Evolutionary conservation across 441 rosid genomes (phyloP).

Genomic region (Dalechampia spathulata): DNA sequence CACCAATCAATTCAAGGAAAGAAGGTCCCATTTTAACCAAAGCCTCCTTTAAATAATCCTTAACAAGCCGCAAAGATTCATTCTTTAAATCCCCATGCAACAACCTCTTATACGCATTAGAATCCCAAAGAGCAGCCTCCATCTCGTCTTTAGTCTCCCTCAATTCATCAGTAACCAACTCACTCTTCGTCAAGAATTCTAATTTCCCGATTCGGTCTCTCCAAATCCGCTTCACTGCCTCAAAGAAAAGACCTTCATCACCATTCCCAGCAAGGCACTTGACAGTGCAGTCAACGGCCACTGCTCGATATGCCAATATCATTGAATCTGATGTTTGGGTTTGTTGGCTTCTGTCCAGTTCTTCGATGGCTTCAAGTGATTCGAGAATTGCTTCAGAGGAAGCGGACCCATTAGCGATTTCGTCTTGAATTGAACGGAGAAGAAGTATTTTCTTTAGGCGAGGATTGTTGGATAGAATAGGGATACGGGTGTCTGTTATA

Average conservation of each 20-base stretch:
- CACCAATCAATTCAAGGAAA: slow-evolving; percentile 21
- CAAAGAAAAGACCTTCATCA: slow-evolving; percentile 15
- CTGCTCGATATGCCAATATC: slow-evolving; percentile 43
- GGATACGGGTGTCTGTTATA: slow-evolving; percentile 19
- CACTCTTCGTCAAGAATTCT: slow-evolving; percentile 17
- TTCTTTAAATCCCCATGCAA: slow-evolving; percentile 21
- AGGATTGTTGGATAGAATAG: slow-evolving; percentile 8
- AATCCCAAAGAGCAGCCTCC: slow-evolving; percentile 30
- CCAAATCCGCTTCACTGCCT: slow-evolving; percentile 37
- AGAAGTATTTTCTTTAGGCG: slow-evolving; percentile 37
- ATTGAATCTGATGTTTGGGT: slow-evolving; percentile 26
- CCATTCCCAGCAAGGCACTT: slow-evolving; percentile 19
- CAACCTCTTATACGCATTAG: slow-evolving; percentile 11
- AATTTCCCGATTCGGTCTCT: slow-evolving; percentile 24
- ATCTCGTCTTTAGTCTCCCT: slow-evolving; percentile 21
- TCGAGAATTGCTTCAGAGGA: slow-evolving; percentile 48
- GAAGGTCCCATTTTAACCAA: slow-evolving; percentile 25
- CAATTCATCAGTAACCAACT: slow-evolving; percentile 31
- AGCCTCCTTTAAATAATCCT: slow-evolving; percentile 33
- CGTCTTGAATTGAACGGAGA: slow-evolving; percentile 37
- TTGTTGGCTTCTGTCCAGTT: slow-evolving; percentile 29
- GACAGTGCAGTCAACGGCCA: slow-evolving; percentile 48
- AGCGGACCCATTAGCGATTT: slow-evolving; percentile 27
- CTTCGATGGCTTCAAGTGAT: slow-evolving; percentile 36
- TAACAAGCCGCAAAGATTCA: slow-evolving; percentile 24